A percentile compares a stretch with the other conserved stretches of the same genome.
Evolutionary conservation across 805 yeast species (phyloP).

Genomic region (Candida endomychidarum): DNA sequence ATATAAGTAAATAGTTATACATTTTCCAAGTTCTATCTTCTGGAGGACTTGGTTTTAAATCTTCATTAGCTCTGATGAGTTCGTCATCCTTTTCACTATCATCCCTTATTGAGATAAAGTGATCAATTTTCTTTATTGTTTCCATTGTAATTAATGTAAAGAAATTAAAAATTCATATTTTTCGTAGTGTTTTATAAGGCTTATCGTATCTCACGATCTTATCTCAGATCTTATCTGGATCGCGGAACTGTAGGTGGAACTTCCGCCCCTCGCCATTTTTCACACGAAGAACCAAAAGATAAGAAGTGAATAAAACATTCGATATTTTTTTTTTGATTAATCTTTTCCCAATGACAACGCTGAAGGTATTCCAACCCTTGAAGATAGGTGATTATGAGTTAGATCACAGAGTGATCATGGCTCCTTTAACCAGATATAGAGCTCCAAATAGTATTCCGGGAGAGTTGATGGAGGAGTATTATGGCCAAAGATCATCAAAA

Average conservation of each 20-base stretch:
- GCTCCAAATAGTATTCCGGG: constrained; percentile 14
- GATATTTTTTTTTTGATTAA: too few species aligned
- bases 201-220: constrained; percentile 1
- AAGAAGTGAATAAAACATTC: too few species aligned
- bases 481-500: constrained; percentile 28
- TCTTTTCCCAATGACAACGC: too few species aligned
- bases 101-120: constrained; percentile 13
- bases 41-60: constrained; percentile 16
- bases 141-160: neutral
- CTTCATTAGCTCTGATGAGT: constrained; percentile 12
- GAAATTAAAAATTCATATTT: neutral
- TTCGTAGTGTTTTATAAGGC: neutral
- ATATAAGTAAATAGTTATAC: constrained; percentile 14
- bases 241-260: constrained; percentile 1
- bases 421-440: constrained; percentile 15
- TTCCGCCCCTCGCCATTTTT: neutral
- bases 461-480: constrained; percentile 21
- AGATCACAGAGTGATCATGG: constrained; percentile 14
- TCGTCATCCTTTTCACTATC: constrained; percentile 11
- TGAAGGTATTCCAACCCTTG: constrained; percentile 8
- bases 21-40: constrained; percentile 16
- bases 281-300: too few species aligned
- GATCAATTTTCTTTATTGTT: constrained; percentile 11
- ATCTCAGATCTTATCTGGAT: too few species aligned
- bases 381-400: constrained; percentile 11